Conservation (phyloP, 345 rosid genomes). For the Cardamine resedifolia region DNA sequence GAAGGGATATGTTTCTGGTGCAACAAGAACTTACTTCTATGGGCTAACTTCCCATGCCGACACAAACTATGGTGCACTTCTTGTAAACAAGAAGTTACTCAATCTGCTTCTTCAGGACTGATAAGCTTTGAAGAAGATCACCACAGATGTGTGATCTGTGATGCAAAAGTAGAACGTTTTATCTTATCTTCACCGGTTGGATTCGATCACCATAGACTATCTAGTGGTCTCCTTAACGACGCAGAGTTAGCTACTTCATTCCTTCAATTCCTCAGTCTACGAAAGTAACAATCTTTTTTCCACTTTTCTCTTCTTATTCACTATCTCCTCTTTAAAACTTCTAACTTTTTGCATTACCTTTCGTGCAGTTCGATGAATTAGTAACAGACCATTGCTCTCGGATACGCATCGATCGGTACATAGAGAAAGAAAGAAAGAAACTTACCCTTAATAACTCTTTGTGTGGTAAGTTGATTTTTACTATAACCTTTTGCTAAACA, state of each 20-base stretch:
- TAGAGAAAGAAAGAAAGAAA: not conserved
- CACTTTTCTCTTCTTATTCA: not conserved
- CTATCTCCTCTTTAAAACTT: not conserved
- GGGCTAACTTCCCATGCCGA: slow-evolving; percentile 71
- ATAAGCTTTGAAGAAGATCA: slow-evolving; percentile 12
- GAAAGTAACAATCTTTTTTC: slow-evolving; percentile 9
- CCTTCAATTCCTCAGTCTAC: slow-evolving; percentile 16
- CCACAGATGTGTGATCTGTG: slow-evolving; percentile 82
- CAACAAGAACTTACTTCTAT: slow-evolving; percentile 44
- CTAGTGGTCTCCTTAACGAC: slow-evolving; percentile 13
- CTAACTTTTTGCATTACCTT: not conserved
- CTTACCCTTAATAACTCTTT: not conserved
- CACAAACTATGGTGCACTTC: slow-evolving; percentile 73
- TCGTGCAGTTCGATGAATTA: slow-evolving; percentile 19
- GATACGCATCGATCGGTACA: not conserved
- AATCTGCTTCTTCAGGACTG: slow-evolving; percentile 35
- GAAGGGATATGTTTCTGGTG: slow-evolving; percentile 67
- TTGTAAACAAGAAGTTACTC: slow-evolving; percentile 46
- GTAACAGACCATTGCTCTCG: not conserved
- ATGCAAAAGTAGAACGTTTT: slow-evolving; percentile 48
- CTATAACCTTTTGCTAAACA: not conserved
- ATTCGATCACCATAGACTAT: slow-evolving; percentile 14
- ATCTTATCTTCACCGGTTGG: slow-evolving; percentile 36
- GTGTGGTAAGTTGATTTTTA: not conserved
- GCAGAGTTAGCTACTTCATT: slow-evolving; percentile 16